Base-by-base conservation (phyloP, 148 eudicot species). In the Polygonum aviculare region DNA sequence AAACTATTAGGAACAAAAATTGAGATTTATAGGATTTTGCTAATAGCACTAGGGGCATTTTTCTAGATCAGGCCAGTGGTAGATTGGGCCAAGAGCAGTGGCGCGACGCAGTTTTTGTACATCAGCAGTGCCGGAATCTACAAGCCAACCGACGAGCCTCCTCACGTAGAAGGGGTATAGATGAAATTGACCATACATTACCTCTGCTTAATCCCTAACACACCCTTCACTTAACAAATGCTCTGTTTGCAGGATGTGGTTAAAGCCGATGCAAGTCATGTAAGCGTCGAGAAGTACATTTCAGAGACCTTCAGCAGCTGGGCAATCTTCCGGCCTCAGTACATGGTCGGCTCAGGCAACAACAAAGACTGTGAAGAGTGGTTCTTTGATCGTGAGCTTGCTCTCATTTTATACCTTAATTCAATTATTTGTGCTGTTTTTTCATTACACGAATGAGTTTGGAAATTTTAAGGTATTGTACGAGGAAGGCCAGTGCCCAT, bases 301-400 rank as follows among this genome's bases (percentile, higher is more conserved):
- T 82, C 97, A 35, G 86, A 87, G 75, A 78, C 51, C 39, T 91
- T 91, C 72, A 81, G 76, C 49, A 87, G 81, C 57, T 91, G 97
- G 95, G 92, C 93, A 36, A 31, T 69, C 5, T 94, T 94, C 82
- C 95, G 98, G 6, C 98, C 98, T 49, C 98, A 94, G 44, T 94
- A 94, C 83, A 94, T 94, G 98, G 85, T 85, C 49, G 98, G 97
- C 59, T 91, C 95, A 18, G 98, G 98, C 76, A 94, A 94, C 87
- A 94, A 94, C 85, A 94, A 94, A 80, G 98, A 94, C 62, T 94
- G 98, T 60, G 98, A 94, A 83, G 98, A 94, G 86, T 94, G 98
- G 98, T 94, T 94, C 81, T 91, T 94, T 77, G 98, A 94, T 75
- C 83, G 98, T 94, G 88, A 84, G 97, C 77, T 50, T 26, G 31